Conservation (phyloP, 2,329 filamentous ascomycete species). For the Fonsecaea multimorphosa region DNA sequence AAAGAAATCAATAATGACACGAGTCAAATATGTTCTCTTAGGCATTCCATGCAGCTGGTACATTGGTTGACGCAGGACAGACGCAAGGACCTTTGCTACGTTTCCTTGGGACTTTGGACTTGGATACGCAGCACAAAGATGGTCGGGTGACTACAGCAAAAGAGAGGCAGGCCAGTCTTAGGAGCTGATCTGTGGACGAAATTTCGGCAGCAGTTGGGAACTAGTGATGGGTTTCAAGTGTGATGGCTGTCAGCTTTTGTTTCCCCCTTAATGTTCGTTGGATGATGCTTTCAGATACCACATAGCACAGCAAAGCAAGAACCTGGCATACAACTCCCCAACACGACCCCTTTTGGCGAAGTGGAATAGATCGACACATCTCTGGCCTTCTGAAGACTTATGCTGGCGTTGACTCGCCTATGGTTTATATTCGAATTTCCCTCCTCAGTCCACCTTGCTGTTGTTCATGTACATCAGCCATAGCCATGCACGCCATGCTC, state of each 20-base stretch:
- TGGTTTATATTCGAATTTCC: background rate
- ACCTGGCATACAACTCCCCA: background rate
- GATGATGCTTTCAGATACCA: constrained; percentile 6
- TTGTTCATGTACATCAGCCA: background rate
- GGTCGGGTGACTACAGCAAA: background rate
- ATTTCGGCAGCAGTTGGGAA: background rate
- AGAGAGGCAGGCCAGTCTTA: background rate
- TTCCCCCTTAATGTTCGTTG: constrained; percentile 6
- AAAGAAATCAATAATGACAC: constrained; percentile 8
- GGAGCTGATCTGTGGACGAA: background rate
- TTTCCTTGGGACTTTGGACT: background rate
- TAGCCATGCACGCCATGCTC: background rate
- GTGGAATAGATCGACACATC: background rate
- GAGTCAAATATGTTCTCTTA: constrained; percentile 8
- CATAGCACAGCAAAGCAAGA: constrained; percentile 4
- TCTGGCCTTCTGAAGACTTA: background rate
- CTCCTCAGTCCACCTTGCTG: background rate
- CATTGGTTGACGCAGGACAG: background rate
- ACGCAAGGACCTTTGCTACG: background rate
- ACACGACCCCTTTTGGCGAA: background rate
- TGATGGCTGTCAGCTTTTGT: constrained; percentile 6
- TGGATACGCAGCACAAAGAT: background rate
- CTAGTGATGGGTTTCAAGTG: constrained; percentile 2
- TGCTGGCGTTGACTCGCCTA: background rate
- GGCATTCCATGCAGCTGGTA: constrained; percentile 13